phyloP scores from a whole-genome alignment of 2,329 filamentous ascomycete species.

The Fusarium sp. region DNA sequence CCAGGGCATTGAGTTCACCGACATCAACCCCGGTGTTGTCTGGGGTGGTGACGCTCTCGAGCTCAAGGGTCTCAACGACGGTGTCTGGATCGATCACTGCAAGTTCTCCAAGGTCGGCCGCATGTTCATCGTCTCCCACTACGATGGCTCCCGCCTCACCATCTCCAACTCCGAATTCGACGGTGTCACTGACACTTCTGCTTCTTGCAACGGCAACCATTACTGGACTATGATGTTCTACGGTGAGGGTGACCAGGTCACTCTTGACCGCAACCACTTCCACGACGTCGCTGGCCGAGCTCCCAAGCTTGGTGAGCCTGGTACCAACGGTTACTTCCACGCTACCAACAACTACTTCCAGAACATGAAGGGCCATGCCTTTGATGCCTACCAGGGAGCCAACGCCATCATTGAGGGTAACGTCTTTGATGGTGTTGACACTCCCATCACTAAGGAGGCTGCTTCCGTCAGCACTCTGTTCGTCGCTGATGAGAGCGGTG shows the following conservation, averaged over 20 bases:
- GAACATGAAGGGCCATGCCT: constrained; percentile 53
- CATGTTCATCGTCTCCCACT: constrained; percentile 52
- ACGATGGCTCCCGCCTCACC: constrained; percentile 46
- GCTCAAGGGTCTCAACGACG: constrained; percentile 45
- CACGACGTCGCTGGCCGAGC: constrained; percentile 43
- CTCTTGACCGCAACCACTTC: constrained; percentile 41
- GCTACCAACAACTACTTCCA: constrained; percentile 43
- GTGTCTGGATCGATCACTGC: constrained; percentile 48
- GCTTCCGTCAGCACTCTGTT: constrained; percentile 31
- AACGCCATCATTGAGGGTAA: constrained; percentile 42
- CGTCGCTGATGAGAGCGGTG: constrained; percentile 24
- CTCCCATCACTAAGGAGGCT: constrained; percentile 48
- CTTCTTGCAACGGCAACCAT: constrained; percentile 45
- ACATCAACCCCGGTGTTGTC: constrained; percentile 51
- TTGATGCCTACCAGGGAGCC: constrained; percentile 57
- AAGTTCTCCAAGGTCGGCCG: constrained; percentile 54
- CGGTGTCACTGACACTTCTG: constrained; percentile 45
- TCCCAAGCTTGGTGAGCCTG: constrained; percentile 45
- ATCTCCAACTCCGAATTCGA: constrained; percentile 53
- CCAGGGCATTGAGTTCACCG: constrained; percentile 58
- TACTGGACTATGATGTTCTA: constrained; percentile 48
- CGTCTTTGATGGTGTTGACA: constrained; percentile 40
- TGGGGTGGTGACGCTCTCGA: constrained; percentile 50
- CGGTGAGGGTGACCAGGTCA: constrained; percentile 41
- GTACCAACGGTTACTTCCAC: constrained; percentile 35